These are phyloP conservation scores for Fraxinus sp. DNA, from an alignment of 305 asterid genomes.

Conservation along the genomic window DNA sequence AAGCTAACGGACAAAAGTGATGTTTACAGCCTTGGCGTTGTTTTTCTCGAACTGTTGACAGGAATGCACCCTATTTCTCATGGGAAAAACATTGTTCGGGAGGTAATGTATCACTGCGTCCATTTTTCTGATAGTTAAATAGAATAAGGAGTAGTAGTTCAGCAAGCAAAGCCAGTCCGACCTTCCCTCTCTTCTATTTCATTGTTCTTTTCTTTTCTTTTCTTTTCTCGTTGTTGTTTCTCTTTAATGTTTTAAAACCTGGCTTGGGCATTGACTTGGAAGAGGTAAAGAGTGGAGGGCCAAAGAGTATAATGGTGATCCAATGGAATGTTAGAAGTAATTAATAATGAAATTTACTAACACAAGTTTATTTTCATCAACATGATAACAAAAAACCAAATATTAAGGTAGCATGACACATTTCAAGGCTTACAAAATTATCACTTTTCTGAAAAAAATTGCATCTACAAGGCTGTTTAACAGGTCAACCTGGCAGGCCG, in stretches of 20 bases:
- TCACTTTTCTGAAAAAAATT: not conserved
- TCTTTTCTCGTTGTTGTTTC: not conserved
- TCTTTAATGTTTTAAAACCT: not conserved
- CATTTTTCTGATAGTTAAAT: not conserved
- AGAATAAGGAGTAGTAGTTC: not conserved
- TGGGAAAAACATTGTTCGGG: conserved; percentile 96
- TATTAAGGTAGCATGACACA: not conserved
- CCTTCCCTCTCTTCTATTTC: not conserved
- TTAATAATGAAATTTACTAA: not conserved
- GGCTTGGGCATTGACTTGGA: not conserved
- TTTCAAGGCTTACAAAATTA: not conserved
- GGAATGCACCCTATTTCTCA: conserved; percentile 96
- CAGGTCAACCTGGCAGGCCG: not conserved
- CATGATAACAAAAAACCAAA: not conserved
- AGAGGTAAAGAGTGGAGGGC: not conserved
- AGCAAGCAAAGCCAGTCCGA: not conserved
- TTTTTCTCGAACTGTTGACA: conserved; percentile 85
- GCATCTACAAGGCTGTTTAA: not conserved
- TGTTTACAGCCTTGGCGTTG: conserved; percentile 96
- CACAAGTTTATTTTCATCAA: not conserved
- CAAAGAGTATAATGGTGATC: not conserved
- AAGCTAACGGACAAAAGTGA: conserved; percentile 95
- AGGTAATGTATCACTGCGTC: conserved; percentile 44
- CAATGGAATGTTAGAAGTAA: not conserved
- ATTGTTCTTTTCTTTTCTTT: not conserved